phyloP scores from a whole-genome alignment of 306 rosid genomes.

The Cucumis melo region DNA sequence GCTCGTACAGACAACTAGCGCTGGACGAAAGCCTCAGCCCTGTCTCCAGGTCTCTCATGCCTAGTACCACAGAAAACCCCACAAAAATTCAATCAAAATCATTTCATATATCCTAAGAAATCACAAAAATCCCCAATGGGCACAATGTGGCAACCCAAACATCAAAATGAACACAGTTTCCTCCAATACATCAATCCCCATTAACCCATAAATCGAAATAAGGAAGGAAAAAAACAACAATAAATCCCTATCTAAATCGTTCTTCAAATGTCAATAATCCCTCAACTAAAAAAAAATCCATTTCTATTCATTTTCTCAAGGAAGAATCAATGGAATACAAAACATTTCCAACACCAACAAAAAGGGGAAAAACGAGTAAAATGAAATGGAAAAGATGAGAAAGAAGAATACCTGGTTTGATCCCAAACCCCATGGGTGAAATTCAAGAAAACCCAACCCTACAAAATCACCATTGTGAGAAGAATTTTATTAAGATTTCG shows the following conservation, averaged over 20 bases:
- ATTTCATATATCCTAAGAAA: background rate
- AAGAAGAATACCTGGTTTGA: background rate
- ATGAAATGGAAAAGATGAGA: background rate
- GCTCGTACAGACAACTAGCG: conserved; percentile 23
- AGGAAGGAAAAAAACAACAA: background rate
- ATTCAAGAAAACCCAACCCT: background rate
- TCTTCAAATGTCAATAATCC: background rate
- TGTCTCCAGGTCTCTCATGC: conserved; percentile 27
- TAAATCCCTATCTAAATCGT: background rate
- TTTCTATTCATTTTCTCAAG: background rate
- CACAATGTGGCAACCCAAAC: background rate
- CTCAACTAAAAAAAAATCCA: background rate
- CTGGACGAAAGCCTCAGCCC: conserved; percentile 9
- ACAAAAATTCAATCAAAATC: background rate
- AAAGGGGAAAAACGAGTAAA: background rate
- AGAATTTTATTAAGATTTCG: background rate
- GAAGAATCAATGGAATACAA: background rate
- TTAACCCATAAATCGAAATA: background rate
- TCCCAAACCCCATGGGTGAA: background rate
- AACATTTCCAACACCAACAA: background rate
- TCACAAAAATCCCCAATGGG: background rate
- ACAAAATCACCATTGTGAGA: background rate
- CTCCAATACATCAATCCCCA: background rate
- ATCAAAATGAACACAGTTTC: background rate
- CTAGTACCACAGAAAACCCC: background rate